Conservation (phyloP, 2,329 filamentous ascomycete species). For the Periconia digitata region DNA sequence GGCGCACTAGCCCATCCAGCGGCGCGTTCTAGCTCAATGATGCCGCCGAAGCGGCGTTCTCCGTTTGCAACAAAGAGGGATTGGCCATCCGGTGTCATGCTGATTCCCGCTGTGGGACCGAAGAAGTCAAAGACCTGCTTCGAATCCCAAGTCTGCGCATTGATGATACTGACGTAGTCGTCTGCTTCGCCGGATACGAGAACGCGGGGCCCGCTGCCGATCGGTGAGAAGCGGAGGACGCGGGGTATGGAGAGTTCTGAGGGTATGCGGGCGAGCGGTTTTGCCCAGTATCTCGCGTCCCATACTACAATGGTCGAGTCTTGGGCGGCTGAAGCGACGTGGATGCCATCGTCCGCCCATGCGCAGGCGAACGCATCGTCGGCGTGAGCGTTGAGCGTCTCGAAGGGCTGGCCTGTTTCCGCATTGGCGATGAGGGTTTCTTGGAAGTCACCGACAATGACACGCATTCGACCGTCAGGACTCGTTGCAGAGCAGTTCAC, state of each 20-base stretch:
- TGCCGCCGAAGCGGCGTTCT: conserved; percentile 66
- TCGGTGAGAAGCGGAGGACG: conserved; percentile 70
- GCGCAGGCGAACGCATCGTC: conserved; percentile 77
- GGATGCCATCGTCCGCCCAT: conserved; percentile 77
- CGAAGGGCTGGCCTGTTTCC: conserved; percentile 61
- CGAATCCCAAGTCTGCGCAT: conserved; percentile 63
- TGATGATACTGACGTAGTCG: conserved; percentile 71
- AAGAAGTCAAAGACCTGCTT: conserved; percentile 74
- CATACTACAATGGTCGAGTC: conserved; percentile 73
- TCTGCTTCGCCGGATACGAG: conserved; percentile 75
- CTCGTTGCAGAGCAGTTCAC: conserved; percentile 75
- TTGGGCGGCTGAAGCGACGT: conserved; percentile 75
- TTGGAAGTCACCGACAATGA: conserved; percentile 70
- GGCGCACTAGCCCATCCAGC: conserved; percentile 29
- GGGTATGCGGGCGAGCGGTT: conserved; percentile 57
- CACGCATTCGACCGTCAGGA: conserved; percentile 69
- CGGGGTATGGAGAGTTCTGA: conserved; percentile 70
- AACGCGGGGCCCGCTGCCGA: conserved; percentile 66
- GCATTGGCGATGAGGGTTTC: conserved; percentile 69
- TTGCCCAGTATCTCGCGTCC: conserved; percentile 71
- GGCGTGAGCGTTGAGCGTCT: conserved; percentile 63
- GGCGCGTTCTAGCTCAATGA: conserved; percentile 64
- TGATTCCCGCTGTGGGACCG: conserved; percentile 71
- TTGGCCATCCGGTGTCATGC: conserved; percentile 67
- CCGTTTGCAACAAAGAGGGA: conserved; percentile 69